Conservation (phyloP, 1,284 basidiomycete genomes). For the Ganoderma resinaceum region DNA sequence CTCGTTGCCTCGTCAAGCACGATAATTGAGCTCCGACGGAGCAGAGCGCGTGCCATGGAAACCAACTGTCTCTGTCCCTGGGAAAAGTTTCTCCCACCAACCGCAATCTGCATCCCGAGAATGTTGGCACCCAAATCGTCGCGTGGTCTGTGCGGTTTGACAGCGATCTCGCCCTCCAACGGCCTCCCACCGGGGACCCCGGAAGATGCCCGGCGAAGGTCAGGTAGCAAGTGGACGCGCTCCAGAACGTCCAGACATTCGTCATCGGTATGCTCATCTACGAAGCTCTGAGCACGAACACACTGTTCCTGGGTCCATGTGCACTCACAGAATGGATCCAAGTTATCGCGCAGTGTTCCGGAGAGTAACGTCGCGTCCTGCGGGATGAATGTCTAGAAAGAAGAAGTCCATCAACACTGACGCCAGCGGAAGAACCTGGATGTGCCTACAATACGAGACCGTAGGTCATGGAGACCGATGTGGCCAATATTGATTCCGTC, state of each 20-base stretch:
- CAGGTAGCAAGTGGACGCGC: conserved; percentile 69
- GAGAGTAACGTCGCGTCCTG: conserved; percentile 86
- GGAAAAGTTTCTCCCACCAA: conserved; percentile 85
- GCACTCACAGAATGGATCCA: conserved; percentile 80
- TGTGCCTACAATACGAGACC: conserved; percentile 68
- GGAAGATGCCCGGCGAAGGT: conserved; percentile 47
- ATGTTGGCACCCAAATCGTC: conserved; percentile 33
- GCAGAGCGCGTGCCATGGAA: conserved; percentile 80
- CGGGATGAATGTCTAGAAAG: conserved; percentile 77
- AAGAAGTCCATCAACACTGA: background rate
- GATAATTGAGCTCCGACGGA: conserved; percentile 79
- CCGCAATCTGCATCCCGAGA: conserved; percentile 76
- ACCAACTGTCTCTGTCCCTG: conserved; percentile 87
- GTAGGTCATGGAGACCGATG: conserved; percentile 87
- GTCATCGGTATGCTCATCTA: conserved; percentile 81
- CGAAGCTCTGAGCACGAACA: background rate
- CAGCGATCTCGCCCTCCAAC: conserved; percentile 56
- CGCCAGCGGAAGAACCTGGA: background rate
- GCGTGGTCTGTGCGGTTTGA: conserved; percentile 36
- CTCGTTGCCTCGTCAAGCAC: conserved; percentile 87
- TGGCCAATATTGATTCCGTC: conserved; percentile 91
- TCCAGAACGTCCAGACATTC: conserved; percentile 75
- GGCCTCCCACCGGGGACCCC: conserved; percentile 49
- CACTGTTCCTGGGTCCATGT: conserved; percentile 7
- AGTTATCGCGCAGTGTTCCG: conserved; percentile 85